Percentiles rank a stretch among this genome's conserved stretches.
These are phyloP conservation scores for Syzygium oleosum DNA, from an alignment of 345 rosid species.

Conservation along the genomic window DNA sequence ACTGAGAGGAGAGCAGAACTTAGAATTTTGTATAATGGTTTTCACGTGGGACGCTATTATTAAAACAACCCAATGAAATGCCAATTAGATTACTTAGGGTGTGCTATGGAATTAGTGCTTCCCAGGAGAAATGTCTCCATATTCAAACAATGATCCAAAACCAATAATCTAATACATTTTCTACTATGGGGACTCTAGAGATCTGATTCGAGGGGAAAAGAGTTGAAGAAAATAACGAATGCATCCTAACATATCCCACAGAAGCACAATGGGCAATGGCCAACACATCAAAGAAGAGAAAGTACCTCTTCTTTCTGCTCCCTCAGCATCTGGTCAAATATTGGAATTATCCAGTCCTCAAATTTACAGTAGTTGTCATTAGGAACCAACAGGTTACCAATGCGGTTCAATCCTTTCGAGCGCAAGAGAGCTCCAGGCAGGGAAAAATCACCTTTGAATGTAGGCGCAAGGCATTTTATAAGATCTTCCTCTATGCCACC, in stretches of 20 bases:
- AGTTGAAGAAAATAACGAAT: background rate
- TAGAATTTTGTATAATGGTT: background rate
- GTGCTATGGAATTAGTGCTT: background rate
- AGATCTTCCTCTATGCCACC: constrained; percentile 99
- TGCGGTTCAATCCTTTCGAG: constrained; percentile 84
- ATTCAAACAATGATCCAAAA: background rate
- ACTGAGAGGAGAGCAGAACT: background rate
- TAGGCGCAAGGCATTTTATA: constrained; percentile 90
- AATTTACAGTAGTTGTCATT: constrained; percentile 95
- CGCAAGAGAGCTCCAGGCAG: constrained; percentile 68
- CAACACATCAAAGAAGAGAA: background rate
- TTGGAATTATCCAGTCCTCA: constrained; percentile 94
- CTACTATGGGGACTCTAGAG: background rate
- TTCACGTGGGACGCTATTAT: background rate
- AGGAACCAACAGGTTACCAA: constrained; percentile 88
- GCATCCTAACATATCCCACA: background rate
- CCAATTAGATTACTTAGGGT: background rate
- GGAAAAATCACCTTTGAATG: constrained; percentile 82
- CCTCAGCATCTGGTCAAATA: constrained; percentile 84
- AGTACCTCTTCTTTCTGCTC: constrained; percentile 83
- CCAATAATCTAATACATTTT: background rate
- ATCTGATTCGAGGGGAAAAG: background rate
- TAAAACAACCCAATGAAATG: background rate
- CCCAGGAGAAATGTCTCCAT: background rate
- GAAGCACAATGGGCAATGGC: background rate